phyloP scores from a whole-genome alignment of 2,329 filamentous ascomycete species.

The Xylaria sp. region DNA sequence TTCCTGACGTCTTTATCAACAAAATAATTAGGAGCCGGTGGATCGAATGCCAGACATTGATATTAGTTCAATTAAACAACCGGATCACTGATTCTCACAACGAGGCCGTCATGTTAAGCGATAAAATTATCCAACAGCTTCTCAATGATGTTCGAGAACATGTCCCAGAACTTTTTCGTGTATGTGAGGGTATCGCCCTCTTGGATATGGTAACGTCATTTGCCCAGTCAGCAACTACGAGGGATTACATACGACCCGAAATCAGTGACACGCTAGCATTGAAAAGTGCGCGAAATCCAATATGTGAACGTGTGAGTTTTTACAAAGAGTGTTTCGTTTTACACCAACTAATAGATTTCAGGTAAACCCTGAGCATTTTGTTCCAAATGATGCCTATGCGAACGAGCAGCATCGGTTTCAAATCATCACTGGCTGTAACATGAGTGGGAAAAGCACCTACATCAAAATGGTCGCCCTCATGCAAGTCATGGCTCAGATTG shows the following conservation, averaged over 20 bases:
- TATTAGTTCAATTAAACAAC: constrained; percentile 82
- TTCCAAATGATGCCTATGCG: constrained; percentile 92
- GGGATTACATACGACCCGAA: constrained; percentile 71
- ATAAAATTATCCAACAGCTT: constrained; percentile 77
- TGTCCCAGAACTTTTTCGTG: constrained; percentile 79
- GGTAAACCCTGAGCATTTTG: constrained; percentile 73
- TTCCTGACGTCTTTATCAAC: constrained; percentile 83
- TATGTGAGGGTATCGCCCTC: constrained; percentile 86
- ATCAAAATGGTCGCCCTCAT: constrained; percentile 86
- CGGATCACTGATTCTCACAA: constrained; percentile 83
- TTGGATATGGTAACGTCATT: constrained; percentile 88
- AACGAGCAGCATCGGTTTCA: constrained; percentile 85
- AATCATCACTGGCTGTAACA: constrained; percentile 95
- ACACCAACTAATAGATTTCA: constrained; percentile 42
- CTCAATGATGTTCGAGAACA: constrained; percentile 76
- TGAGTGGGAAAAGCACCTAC: constrained; percentile 98
- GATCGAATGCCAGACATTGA: constrained; percentile 88
- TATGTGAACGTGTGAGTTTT: constrained; percentile 71
- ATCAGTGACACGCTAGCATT: constrained; percentile 76
- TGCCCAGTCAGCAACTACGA: constrained; percentile 74
- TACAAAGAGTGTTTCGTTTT: neutral
- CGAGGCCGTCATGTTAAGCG: constrained; percentile 85
- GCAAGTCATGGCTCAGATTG: constrained; percentile 93
- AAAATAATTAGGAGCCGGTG: constrained; percentile 74
- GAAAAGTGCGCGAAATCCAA: constrained; percentile 79